Evolutionary conservation across 2,329 filamentous ascomycete genomes (phyloP).

Genomic region (Colletotrichum orbiculare): DNA sequence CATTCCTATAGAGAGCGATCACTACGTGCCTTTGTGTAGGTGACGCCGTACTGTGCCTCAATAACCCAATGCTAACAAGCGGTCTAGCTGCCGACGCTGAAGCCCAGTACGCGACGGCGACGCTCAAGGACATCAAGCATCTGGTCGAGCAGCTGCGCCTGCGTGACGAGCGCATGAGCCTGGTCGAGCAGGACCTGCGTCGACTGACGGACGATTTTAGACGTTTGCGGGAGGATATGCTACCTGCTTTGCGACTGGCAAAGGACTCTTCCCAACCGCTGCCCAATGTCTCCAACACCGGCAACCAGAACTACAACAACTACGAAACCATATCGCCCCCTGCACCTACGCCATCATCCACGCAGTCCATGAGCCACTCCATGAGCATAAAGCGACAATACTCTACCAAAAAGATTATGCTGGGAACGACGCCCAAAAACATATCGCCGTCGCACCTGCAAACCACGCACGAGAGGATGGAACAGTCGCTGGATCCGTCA

Average conservation of each 20-base stretch:
- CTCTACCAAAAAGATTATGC: slow-evolving; percentile 79
- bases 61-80: too few relatives aligned
- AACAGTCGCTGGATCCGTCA: slow-evolving; percentile 75
- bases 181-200: slow-evolving; percentile 85
- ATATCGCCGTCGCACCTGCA: slow-evolving; percentile 79
- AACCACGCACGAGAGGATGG: slow-evolving; percentile 74
- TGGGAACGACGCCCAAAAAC: slow-evolving; percentile 78
- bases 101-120: slow-evolving; percentile 85
- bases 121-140: slow-evolving; percentile 91
- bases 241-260: slow-evolving; percentile 88
- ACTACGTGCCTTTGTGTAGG: slow-evolving; percentile 93
- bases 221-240: slow-evolving; percentile 87
- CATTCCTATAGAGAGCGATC: slow-evolving; percentile 88
- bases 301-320: slow-evolving; percentile 59
- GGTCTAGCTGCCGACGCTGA: slow-evolving; percentile 85
- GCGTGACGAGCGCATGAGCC: slow-evolving; percentile 88
- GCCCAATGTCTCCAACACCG: slow-evolving; percentile 43
- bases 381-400: slow-evolving; percentile 76
- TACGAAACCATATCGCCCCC: slow-evolving; percentile 70
- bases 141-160: slow-evolving; percentile 90
- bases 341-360: slow-evolving; percentile 65
- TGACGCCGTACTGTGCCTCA: slow-evolving; percentile 38
- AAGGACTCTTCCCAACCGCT: slow-evolving; percentile 94
- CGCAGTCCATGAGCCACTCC: slow-evolving; percentile 60
- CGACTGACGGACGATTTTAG: slow-evolving; percentile 89